These are phyloP conservation scores for Kwoniella sp. DNA, from an alignment of 768 basidiomycete species.

Conservation along the genomic window DNA sequence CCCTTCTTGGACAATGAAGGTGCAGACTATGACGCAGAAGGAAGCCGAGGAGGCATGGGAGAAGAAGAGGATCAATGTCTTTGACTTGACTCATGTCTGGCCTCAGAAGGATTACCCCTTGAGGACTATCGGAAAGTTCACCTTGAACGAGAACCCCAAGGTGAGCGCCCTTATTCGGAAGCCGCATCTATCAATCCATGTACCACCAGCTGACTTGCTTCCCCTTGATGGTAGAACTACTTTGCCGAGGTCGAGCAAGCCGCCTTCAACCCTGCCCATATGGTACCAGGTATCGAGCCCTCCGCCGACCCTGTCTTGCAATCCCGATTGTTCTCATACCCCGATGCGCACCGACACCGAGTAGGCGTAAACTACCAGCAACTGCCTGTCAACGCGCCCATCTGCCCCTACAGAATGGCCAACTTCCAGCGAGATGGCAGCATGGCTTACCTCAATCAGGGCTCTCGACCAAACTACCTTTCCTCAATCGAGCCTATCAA, in stretches of 20 bases:
- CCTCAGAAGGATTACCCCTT: slow-evolving; percentile 57
- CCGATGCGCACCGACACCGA: slow-evolving; percentile 54
- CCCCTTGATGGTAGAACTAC: slow-evolving; percentile 50
- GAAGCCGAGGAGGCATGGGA: slow-evolving; percentile 82
- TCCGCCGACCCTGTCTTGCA: slow-evolving; percentile 91
- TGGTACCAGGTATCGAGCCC: slow-evolving; percentile 83
- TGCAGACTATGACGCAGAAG: slow-evolving; percentile 87
- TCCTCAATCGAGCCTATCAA: slow-evolving; percentile 71
- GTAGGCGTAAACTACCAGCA: slow-evolving; percentile 63
- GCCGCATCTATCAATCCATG: too few relatives aligned
- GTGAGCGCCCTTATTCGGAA: too few relatives aligned
- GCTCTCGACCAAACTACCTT: slow-evolving; percentile 82
- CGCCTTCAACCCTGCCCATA: slow-evolving; percentile 68
- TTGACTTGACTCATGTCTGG: slow-evolving; percentile 54
- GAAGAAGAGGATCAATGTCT: slow-evolving; percentile 63
- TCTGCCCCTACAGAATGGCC: slow-evolving; percentile 63
- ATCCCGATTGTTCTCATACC: slow-evolving; percentile 90
- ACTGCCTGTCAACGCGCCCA: slow-evolving; percentile 81
- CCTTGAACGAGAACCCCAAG: slow-evolving; percentile 57
- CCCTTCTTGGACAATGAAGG: slow-evolving; percentile 52
- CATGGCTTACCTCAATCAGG: slow-evolving; percentile 73
- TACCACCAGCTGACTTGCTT: background rate
- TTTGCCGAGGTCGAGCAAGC: slow-evolving; percentile 54
- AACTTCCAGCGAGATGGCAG: slow-evolving; percentile 93
- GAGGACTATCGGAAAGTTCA: slow-evolving; percentile 56